phyloP scores from a whole-genome alignment of 768 basidiomycete species.

The Gautieria morchelliformis region DNA sequence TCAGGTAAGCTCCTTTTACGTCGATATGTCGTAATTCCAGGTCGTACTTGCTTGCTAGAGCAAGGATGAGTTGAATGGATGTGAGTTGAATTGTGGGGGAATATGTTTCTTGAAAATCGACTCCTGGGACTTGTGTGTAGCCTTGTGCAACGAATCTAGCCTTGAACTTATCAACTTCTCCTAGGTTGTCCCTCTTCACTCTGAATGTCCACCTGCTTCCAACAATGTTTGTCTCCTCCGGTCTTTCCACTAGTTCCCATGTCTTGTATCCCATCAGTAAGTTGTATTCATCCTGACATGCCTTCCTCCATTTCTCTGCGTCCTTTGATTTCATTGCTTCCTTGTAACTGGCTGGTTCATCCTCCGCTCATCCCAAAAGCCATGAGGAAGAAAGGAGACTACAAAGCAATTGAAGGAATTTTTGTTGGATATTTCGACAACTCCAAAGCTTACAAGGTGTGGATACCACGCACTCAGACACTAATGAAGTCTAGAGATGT shows the following conservation, averaged over 20 bases:
- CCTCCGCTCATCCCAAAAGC: no score
- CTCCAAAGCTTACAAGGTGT: no score
- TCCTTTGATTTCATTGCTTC: not conserved
- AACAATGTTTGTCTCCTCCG: not conserved
- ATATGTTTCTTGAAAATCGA: slow-evolving; percentile 12
- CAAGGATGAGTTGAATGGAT: slow-evolving; percentile 11
- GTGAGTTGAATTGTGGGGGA: slow-evolving; percentile 12
- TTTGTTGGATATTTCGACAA: no score
- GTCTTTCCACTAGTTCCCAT: not conserved
- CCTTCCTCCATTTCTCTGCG: not conserved
- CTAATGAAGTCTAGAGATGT: no score
- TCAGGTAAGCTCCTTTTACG: slow-evolving; percentile 13
- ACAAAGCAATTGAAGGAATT: no score
- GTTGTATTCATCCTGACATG: not conserved
- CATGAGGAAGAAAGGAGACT: no score
- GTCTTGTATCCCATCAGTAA: not conserved
- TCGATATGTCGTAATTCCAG: not conserved
- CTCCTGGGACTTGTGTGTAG: slow-evolving; percentile 14
- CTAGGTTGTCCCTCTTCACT: not conserved
- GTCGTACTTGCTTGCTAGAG: slow-evolving; percentile 5
- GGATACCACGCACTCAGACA: no score
- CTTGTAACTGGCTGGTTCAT: not conserved
- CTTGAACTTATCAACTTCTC: not conserved
- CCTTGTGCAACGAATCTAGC: slow-evolving; percentile 18
- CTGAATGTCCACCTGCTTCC: not conserved